These are phyloP conservation scores for Prunus mume DNA, from an alignment of 306 rosid genomes.

Conservation along the genomic window DNA sequence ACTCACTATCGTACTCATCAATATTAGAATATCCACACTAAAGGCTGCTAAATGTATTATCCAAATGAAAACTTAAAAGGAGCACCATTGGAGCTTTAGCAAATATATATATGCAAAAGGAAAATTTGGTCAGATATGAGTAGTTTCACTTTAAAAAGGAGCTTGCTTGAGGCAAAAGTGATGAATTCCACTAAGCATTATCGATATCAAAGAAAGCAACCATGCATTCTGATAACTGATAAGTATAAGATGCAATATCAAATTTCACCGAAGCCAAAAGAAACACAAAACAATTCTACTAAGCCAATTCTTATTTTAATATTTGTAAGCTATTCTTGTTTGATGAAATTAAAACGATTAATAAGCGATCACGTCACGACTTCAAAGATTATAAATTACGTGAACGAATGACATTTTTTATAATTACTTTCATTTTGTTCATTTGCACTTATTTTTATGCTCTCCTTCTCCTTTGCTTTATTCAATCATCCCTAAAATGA, in stretches of 20 bases:
- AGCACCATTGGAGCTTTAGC: constrained; percentile 12
- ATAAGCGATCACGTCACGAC: no score
- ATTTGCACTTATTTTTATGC: no score
- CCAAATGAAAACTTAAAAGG: constrained; percentile 11
- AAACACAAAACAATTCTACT: background rate
- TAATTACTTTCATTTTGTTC: no score
- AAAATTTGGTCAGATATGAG: constrained; percentile 14
- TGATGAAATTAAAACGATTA: no score
- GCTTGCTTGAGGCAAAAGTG: constrained; percentile 2
- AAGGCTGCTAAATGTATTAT: background rate
- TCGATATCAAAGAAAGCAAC: background rate
- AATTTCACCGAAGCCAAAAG: background rate
- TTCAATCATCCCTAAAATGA: background rate
- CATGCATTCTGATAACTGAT: background rate
- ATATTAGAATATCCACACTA: background rate
- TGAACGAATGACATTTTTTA: no score
- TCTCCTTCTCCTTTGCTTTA: no score
- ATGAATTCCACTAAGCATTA: background rate
- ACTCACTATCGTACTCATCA: background rate
- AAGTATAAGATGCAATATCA: background rate
- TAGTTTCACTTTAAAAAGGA: background rate
- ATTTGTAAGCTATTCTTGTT: no score
- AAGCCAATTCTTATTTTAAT: background rate
- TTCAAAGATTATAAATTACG: no score
- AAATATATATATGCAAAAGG: constrained; percentile 28